Conservation (phyloP, 768 basidiomycete species). For the Collybia sordida region DNA sequence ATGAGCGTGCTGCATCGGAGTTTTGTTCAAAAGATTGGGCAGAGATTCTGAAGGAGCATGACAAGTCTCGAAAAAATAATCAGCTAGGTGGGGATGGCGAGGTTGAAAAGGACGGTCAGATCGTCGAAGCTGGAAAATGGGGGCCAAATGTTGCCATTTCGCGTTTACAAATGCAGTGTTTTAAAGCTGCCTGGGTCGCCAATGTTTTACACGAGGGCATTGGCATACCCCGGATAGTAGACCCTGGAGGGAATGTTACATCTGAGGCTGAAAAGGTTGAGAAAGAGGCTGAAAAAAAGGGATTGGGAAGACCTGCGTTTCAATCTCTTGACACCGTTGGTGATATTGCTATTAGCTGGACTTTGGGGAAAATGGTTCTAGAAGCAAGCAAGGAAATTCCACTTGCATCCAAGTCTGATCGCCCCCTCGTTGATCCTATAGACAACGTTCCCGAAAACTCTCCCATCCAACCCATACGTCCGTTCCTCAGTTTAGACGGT, state of each 20-base stretch:
- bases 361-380: conserved; percentile 97
- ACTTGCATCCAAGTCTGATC: conserved; percentile 37
- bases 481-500: conserved; percentile 56
- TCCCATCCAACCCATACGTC: conserved; percentile 64
- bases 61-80: conserved; percentile 45
- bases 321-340: conserved; percentile 92
- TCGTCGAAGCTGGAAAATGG: conserved; percentile 71
- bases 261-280: conserved; percentile 70
- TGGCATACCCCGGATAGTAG: conserved; percentile 89
- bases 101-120: conserved; percentile 54
- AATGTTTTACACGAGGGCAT: conserved; percentile 97
- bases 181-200: conserved; percentile 98
- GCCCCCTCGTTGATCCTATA: conserved; percentile 72
- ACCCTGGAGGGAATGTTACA: conserved; percentile 77
- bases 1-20: conserved; percentile 86
- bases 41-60: conserved; percentile 69
- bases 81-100: conserved; percentile 65
- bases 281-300: conserved; percentile 77
- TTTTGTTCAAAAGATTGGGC: conserved; percentile 85
- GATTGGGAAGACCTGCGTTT: conserved; percentile 80
- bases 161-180: conserved; percentile 95
- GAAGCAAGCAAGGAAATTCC: conserved; percentile 91
- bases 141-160: conserved; percentile 75
- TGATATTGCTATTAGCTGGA: conserved; percentile 96
- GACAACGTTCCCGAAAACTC: conserved; percentile 60